These are phyloP conservation scores for Cystobasidium onofrii DNA, from an alignment of 768 basidiomycete species.

Conservation along the genomic window DNA sequence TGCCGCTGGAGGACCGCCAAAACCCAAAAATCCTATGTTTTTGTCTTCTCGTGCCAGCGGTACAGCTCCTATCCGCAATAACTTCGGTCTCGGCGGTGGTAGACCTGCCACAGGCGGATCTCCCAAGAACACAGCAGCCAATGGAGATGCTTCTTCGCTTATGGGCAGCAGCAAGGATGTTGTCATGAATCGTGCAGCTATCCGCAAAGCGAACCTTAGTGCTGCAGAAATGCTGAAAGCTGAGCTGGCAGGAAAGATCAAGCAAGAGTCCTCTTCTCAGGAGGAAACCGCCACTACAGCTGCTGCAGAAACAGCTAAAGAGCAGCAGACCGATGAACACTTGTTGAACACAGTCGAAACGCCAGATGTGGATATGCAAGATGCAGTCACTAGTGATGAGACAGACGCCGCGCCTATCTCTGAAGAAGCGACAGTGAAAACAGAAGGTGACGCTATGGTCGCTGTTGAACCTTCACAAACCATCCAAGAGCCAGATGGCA, in stretches of 20 bases:
- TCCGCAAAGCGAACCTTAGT: constrained; percentile 92
- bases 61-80: background rate
- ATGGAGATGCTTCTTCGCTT: background rate
- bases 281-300: background rate
- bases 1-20: constrained; percentile 5
- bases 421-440: constrained; percentile 13
- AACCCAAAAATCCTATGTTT: constrained; percentile 26
- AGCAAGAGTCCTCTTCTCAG: background rate
- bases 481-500: constrained; percentile 21
- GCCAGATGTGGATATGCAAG: background rate
- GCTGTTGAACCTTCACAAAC: background rate
- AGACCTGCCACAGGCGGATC: background rate
- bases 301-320: constrained; percentile 14
- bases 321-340: background rate
- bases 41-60: constrained; percentile 12
- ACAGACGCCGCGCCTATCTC: constrained; percentile 15
- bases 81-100: background rate
- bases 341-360: background rate
- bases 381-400: background rate
- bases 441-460: constrained; percentile 15
- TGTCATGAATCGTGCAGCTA: constrained; percentile 77
- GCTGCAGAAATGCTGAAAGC: constrained; percentile 90
- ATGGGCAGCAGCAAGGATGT: constrained; percentile 47
- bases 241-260: constrained; percentile 54
- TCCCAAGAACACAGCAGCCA: background rate